Conservation (phyloP, 2,329 filamentous ascomycete species). For the Exophiala aquamarina region DNA sequence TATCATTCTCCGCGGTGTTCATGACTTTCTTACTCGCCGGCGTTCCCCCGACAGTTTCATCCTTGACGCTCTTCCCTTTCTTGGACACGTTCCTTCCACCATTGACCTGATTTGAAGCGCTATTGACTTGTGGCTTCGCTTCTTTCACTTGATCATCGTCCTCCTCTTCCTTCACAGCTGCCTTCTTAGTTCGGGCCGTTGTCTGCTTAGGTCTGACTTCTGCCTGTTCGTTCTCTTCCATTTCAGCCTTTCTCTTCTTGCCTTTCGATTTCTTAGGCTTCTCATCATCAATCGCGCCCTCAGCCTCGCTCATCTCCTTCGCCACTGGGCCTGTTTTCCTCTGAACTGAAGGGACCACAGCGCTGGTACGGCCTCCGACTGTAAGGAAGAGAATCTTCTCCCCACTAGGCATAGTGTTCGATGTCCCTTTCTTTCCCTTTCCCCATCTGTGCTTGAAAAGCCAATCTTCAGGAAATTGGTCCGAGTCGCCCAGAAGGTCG, state of each 20-base stretch:
- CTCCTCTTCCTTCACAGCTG: conserved; percentile 28
- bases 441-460: conserved; percentile 86
- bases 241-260: conserved; percentile 37
- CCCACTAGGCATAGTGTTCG: conserved; percentile 72
- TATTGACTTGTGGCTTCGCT: conserved; percentile 8
- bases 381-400: conserved; percentile 83
- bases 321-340: conserved; percentile 71
- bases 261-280: conserved; percentile 24
- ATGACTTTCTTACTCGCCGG: conserved; percentile 1
- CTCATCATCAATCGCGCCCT: conserved; percentile 25
- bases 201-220: conserved; percentile 24
- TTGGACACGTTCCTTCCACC: too few species aligned
- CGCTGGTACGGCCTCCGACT: conserved; percentile 88
- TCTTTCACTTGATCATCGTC: conserved; percentile 22
- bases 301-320: conserved; percentile 48
- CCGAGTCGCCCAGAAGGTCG: conserved; percentile 75
- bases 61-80: not conserved
- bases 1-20: conserved; percentile 3
- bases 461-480: conserved; percentile 83
- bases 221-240: conserved; percentile 23
- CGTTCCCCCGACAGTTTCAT: not conserved
- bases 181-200: conserved; percentile 27
- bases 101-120: not conserved
- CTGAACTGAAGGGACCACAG: conserved; percentile 80
- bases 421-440: conserved; percentile 74